These are phyloP conservation scores for Mucor saturninus DNA, from an alignment of 371 early-diverging fungal species.

Conservation along the genomic window DNA sequence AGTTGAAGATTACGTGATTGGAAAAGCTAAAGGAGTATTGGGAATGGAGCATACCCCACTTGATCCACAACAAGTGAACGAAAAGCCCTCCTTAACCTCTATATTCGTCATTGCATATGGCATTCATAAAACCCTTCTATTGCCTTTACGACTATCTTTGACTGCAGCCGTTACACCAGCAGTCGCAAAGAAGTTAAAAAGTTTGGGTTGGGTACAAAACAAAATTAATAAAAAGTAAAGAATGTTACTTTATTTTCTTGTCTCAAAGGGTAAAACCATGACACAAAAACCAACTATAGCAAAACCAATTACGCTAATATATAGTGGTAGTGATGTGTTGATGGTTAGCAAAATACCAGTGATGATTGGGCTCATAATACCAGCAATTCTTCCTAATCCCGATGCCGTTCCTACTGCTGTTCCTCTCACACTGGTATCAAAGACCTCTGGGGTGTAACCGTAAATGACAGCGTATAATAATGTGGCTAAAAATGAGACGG, in stretches of 20 bases:
- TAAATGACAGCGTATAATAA: slow-evolving; percentile 85
- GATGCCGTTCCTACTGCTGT: slow-evolving; percentile 84
- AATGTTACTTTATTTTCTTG: slow-evolving; percentile 31
- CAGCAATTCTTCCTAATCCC: slow-evolving; percentile 76
- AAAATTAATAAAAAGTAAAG: slow-evolving; percentile 7
- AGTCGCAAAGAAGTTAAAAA: slow-evolving; percentile 21
- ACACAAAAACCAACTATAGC: slow-evolving; percentile 65
- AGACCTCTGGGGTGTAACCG: slow-evolving; percentile 91
- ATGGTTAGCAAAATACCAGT: slow-evolving; percentile 69
- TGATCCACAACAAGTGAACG: slow-evolving; percentile 8
- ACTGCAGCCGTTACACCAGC: slow-evolving; percentile 55
- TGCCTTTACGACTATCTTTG: slow-evolving; percentile 48
- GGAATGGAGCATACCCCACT: slow-evolving; percentile 22
- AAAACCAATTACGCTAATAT: slow-evolving; percentile 68
- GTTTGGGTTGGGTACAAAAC: slow-evolving; percentile 24
- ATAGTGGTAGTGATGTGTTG: slow-evolving; percentile 66
- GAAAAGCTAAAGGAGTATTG: slow-evolving; percentile 10
- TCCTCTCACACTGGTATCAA: slow-evolving; percentile 76
- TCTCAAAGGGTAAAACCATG: slow-evolving; percentile 74
- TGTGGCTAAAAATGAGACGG: slow-evolving; percentile 74
- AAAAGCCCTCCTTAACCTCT: slow-evolving; percentile 42
- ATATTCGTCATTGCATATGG: slow-evolving; percentile 51
- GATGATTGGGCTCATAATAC: slow-evolving; percentile 77
- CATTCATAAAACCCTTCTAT: slow-evolving; percentile 52
- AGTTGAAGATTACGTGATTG: slow-evolving; percentile 38